Conservation (phyloP, 2,329 filamentous ascomycete species). For the Arthrinium phaeospermum region DNA sequence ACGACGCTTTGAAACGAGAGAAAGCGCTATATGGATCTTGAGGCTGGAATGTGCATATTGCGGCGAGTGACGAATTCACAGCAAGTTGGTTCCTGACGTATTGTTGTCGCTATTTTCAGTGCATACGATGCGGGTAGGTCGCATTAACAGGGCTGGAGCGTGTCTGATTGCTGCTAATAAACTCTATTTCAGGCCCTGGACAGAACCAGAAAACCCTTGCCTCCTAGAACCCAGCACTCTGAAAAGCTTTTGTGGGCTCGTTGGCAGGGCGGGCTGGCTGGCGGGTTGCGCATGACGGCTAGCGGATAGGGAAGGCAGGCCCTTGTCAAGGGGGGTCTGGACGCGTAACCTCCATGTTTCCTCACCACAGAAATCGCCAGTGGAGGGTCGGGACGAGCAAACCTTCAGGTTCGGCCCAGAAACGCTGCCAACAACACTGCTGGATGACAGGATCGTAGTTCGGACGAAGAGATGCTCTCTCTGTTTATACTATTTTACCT, state of each 20-base stretch:
- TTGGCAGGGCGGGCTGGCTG: not conserved
- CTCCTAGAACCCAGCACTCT: not conserved
- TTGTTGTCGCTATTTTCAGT: conserved; percentile 4
- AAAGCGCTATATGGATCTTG: not conserved
- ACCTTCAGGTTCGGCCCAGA: not conserved
- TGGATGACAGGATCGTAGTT: not conserved
- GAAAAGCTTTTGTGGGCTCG: not conserved
- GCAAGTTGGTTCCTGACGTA: not conserved
- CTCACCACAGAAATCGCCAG: not conserved
- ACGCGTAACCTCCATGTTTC: not conserved
- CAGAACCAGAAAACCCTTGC: not conserved
- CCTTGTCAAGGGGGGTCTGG: not conserved
- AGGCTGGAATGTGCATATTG: not conserved
- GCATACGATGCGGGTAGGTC: conserved; percentile 5
- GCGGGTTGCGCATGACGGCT: not conserved
- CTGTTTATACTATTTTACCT: not conserved
- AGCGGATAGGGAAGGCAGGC: not conserved
- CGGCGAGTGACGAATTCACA: not conserved
- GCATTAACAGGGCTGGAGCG: conserved; percentile 12
- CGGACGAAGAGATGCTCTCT: not conserved
- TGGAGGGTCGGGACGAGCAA: not conserved
- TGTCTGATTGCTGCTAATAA: conserved; percentile 17
- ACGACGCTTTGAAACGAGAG: not conserved
- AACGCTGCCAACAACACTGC: not conserved
- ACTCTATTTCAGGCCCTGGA: conserved; percentile 5